Percentiles rank a stretch among this genome's conserved stretches.
These are phyloP conservation scores for Rauvolfia tetraphylla DNA, from an alignment of 257 asterid genomes.

Conservation along the genomic window DNA sequence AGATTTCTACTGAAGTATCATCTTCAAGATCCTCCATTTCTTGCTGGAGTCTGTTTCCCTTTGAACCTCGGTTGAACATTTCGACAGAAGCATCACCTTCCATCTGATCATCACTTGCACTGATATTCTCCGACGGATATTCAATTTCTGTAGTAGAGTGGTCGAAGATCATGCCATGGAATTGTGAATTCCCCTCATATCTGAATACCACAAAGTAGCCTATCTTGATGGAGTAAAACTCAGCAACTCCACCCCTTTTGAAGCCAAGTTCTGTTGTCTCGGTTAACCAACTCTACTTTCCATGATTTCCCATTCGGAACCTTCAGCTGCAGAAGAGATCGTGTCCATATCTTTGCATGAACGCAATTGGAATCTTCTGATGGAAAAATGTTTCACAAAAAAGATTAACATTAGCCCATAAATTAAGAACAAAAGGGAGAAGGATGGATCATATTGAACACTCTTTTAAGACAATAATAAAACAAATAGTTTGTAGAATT, in stretches of 20 bases:
- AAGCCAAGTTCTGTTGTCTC: conserved; percentile 22
- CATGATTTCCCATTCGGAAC: conserved; percentile 27
- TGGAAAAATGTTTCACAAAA: too few relatives aligned
- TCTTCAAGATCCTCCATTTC: too few relatives aligned
- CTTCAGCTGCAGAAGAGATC: conserved; percentile 26
- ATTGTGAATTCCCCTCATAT: conserved; percentile 20
- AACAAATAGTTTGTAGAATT: too few relatives aligned
- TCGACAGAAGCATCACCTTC: too few relatives aligned
- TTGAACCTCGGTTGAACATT: too few relatives aligned
- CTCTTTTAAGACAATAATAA: too few relatives aligned
- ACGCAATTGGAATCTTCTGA: conserved; percentile 45
- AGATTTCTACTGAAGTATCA: too few relatives aligned
- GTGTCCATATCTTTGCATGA: conserved; percentile 20
- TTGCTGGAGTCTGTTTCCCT: not conserved
- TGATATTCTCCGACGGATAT: conserved; percentile 17
- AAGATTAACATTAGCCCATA: too few relatives aligned
- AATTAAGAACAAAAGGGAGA: too few relatives aligned
- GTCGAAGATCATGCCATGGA: conserved; percentile 34
- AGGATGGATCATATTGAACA: too few relatives aligned
- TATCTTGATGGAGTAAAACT: conserved; percentile 21
- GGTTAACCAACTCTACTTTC: conserved; percentile 27
- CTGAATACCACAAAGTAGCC: conserved; percentile 34
- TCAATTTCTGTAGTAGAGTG: conserved; percentile 26
- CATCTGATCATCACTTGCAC: not conserved
- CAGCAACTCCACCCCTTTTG: conserved; percentile 37